A percentile compares a stretch with the other conserved stretches of the same genome.
These are phyloP conservation scores for Phytophthora tubulina DNA, from an alignment of 352 stramenopile genomes.

Conservation along the genomic window DNA sequence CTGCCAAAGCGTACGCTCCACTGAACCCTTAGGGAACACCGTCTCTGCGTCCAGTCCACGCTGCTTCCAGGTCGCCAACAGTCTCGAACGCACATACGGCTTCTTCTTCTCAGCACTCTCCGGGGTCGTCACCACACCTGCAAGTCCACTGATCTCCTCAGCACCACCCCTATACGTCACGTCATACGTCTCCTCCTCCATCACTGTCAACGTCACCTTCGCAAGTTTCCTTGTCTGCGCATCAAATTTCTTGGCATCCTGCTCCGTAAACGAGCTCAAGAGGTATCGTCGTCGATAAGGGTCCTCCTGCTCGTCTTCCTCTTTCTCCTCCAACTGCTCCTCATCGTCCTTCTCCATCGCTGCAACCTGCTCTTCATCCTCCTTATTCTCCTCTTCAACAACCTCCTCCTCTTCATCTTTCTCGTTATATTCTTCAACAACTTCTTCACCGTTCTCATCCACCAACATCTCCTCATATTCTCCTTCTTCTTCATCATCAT, in stretches of 20 bases:
- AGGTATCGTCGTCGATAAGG: constrained; percentile 74
- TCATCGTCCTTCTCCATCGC: constrained; percentile 41
- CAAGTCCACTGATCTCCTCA: constrained; percentile 16
- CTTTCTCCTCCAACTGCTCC: constrained; percentile 29
- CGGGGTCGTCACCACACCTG: constrained; percentile 25
- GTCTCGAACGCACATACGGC: constrained; percentile 58
- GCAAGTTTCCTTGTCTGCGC: constrained; percentile 50
- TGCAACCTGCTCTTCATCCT: constrained; percentile 32
- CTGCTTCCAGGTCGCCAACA: constrained; percentile 59
- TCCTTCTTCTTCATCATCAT: constrained; percentile 53
- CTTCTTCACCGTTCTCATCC: constrained; percentile 53
- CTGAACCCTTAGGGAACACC: constrained; percentile 43
- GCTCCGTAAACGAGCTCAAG: constrained; percentile 56
- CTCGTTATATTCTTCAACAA: constrained; percentile 50
- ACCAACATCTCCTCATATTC: constrained; percentile 61
- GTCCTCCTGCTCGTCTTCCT: constrained; percentile 56
- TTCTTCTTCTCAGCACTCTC: constrained; percentile 39
- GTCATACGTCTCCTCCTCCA: constrained; percentile 47
- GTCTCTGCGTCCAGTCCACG: constrained; percentile 47
- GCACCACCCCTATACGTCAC: constrained; percentile 52
- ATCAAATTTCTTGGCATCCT: constrained; percentile 56
- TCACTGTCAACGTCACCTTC: constrained; percentile 31
- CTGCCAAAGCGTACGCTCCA: constrained; percentile 63
- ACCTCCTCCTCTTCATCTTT: constrained; percentile 43
- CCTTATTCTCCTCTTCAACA: constrained; percentile 39